Evolutionary conservation across 1,284 basidiomycete genomes (phyloP), one percentile per base, ranked within the genome.

Genomic region (Fomitopsis schrenkii): DNA sequence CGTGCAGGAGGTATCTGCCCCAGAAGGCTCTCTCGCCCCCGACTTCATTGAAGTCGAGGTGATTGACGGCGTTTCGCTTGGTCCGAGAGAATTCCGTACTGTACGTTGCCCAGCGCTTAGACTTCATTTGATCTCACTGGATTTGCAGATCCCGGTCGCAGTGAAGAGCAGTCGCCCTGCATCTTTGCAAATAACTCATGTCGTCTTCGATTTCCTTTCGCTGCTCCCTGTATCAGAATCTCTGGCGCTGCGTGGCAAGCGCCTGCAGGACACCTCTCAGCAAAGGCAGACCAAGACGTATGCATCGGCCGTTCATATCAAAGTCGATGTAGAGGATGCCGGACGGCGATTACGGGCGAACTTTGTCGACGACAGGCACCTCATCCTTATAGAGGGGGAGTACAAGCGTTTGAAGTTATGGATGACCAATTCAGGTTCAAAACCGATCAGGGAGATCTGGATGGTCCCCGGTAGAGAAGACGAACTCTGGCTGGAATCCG

Each of bases 241-340:
- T 3, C 76, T 93, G 5, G 77, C 83, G 22, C 79, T 78, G 50
- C 86, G 86, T 19, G 91, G 91, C 26, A 80, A 77, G 58, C 77
- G 91, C 62, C 76, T 93, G 35, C 86, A 93, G 54, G 83, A 85
- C 58, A 92, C 91, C 4, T 76, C 80, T n/a, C 73, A 80, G 19
- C 89, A 93, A 67, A 79, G 87, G 50, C 86, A 86, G 68, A 79
- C 73, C 50, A 81, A 82, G 30, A 80, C 82, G 10, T 93, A 93
- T 68, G 86, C 84, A 10, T 82, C 88, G 2, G 87, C 91, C 67
- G 72, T 83, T 9, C 62, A 80, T 36, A 77, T 87, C 60, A 77
- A 76, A 54, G 76, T 86, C 5, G 80, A 87, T 17, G 81, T 93
- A 7, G 83, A 85, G 63, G 82, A 87, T 59, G 80, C 83, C 4